Base-by-base conservation (phyloP, 2,329 filamentous ascomycete genomes). In the Aspergillus viridinutans region DNA sequence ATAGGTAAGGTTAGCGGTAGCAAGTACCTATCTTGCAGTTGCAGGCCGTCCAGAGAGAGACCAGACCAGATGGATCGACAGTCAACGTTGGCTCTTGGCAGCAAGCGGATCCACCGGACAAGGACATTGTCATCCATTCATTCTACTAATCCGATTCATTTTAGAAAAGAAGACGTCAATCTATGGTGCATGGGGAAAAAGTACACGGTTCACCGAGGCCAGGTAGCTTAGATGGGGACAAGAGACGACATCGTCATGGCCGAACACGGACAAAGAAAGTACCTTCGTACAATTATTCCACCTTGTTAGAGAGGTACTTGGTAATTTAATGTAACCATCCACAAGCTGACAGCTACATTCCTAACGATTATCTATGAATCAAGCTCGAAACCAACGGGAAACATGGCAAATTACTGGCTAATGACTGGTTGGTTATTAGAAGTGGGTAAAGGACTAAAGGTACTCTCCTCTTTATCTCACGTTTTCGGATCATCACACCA, bases 221-320 rank as follows among this genome's bases (percentile, higher is more conserved):
- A 32, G 29, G 29, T 38, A 38, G 32, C 32, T 47, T 26, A 0
- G 23, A 8, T 21, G 21, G 21, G 6, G 12, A 26, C 20, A 17
- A 47, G 14, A 21, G 4, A 20, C 3, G 20, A 57, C 53, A 48
- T 57, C 54, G 35, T 49, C 56, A 59, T 59, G 42, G 56, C 61
- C 57, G 61, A 57, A 63, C 53, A 53, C 59, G 55, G 62, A 61
- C 52, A 54, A 32, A 47, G 40, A 53, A 50, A 54, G 49, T 17
- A 7, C 10, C 10, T 45, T 21, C 8, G 25, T 14, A 14, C 12
- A 17, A 3, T 38, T 2, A 17, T 38, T 17, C 32, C 14, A 3
- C 14, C 32, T 35, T 17, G 5, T 17, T 17, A 25, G 25, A 25
- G 25, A 25, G 25, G 25, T 25, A 38, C 32, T 6, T 38, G 3